Percentiles rank a stretch among this genome's conserved stretches.
phyloP scores from a whole-genome alignment of 2,329 filamentous ascomycete species.

The Cytospora paraplurivora region DNA sequence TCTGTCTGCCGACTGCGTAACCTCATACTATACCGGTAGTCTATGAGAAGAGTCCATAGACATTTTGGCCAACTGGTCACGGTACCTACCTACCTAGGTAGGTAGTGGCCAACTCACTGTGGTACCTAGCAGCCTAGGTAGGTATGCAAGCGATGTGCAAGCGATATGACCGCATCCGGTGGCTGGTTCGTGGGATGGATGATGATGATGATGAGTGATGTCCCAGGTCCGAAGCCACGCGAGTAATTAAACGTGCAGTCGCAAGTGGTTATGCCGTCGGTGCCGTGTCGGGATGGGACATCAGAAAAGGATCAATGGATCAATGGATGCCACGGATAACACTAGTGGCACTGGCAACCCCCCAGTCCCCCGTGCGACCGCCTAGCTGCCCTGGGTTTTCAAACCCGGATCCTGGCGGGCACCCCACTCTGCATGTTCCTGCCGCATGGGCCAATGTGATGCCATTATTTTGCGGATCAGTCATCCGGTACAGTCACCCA shows the following conservation, averaged over 20 bases:
- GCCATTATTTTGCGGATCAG: constrained; percentile 6
- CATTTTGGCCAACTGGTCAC: too few species aligned
- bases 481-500: background rate
- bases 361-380: too few species aligned
- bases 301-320: too few species aligned
- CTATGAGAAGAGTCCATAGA: too few species aligned
- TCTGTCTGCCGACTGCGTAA: too few species aligned
- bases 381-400: background rate
- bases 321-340: too few species aligned
- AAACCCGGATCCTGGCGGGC: background rate
- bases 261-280: constrained; percentile 16
- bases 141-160: background rate
- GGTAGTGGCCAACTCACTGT: too few species aligned
- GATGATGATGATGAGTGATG: constrained; percentile 3
- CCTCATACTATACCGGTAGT: too few species aligned
- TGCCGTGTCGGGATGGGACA: background rate
- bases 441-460: background rate
- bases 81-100: too few species aligned
- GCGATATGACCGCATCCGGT: background rate
- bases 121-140: background rate
- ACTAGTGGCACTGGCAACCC: too few species aligned
- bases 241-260: constrained; percentile 23
- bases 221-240: background rate
- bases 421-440: background rate
- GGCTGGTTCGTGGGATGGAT: background rate